phyloP scores from a whole-genome alignment of 2,329 filamentous ascomycete species.

The Sporothrix mexicana region DNA sequence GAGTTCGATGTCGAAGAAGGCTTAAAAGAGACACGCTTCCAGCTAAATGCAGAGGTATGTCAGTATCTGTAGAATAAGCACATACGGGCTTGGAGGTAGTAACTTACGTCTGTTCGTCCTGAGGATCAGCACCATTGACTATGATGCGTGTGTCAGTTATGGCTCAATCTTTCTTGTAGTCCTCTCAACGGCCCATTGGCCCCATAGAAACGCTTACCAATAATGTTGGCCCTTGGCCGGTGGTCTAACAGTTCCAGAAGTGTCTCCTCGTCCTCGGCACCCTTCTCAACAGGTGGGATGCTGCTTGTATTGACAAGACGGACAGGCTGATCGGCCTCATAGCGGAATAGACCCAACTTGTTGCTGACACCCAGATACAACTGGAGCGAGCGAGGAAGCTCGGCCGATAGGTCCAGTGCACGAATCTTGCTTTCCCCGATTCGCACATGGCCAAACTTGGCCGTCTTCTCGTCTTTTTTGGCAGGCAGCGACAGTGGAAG shows the following conservation, averaged over 20 bases:
- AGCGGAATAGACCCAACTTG: constrained; percentile 70
- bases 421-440: constrained; percentile 66
- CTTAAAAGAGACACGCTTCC: constrained; percentile 66
- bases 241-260: constrained; percentile 62
- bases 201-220: constrained; percentile 53
- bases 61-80: not conserved
- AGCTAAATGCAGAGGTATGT: constrained; percentile 47
- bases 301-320: constrained; percentile 71
- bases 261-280: constrained; percentile 58
- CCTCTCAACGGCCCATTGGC: no score
- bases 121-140: constrained; percentile 63
- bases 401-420: constrained; percentile 62
- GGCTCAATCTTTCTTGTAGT: no score
- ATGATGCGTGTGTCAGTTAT: no score
- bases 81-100: no score
- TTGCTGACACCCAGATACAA: constrained; percentile 71
- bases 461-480: not conserved
- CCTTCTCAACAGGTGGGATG: constrained; percentile 63
- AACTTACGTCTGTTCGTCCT: constrained; percentile 63
- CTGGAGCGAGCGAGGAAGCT: constrained; percentile 66
- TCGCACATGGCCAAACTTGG: constrained; percentile 59
- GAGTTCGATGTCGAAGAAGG: constrained; percentile 55
- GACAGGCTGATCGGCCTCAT: constrained; percentile 71
- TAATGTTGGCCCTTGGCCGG: constrained; percentile 75
- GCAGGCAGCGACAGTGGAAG: constrained; percentile 58